Conservation (phyloP, 2,329 filamentous ascomycete species). For the Tolypocladium tundrense region DNA sequence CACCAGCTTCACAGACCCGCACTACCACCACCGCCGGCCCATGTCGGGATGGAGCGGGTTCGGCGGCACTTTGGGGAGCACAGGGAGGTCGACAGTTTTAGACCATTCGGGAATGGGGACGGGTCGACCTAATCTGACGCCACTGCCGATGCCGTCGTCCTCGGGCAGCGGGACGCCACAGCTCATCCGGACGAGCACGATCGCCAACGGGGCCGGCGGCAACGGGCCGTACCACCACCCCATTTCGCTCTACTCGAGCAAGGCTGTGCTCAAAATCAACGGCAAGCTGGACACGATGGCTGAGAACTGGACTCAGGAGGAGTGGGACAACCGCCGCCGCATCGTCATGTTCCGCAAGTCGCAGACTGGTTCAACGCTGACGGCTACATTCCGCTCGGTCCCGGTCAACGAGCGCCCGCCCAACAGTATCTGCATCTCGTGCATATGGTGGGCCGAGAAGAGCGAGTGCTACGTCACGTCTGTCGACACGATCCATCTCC, state of each 20-base stretch:
- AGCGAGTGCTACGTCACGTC: constrained; percentile 88
- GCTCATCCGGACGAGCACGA: constrained; percentile 47
- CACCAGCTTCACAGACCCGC: constrained; percentile 38
- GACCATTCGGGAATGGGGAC: constrained; percentile 30
- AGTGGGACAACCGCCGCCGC: constrained; percentile 67
- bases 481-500: constrained; percentile 90
- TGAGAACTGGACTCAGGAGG: constrained; percentile 71
- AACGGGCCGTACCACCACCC: constrained; percentile 60
- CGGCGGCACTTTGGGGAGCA: constrained; percentile 26
- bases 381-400: constrained; percentile 69
- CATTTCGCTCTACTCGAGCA: constrained; percentile 72
- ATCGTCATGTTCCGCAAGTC: constrained; percentile 82
- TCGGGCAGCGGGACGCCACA: constrained; percentile 28
- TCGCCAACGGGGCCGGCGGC: constrained; percentile 26
- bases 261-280: constrained; percentile 74
- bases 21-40: constrained; percentile 30
- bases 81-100: constrained; percentile 24
- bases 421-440: constrained; percentile 90
- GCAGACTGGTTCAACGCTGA: constrained; percentile 73
- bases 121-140: constrained; percentile 33
- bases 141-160: constrained; percentile 36
- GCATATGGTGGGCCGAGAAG: constrained; percentile 94
- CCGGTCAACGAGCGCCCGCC: constrained; percentile 67
- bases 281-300: constrained; percentile 81
- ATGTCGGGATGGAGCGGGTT: constrained; percentile 32